Base-by-base conservation (phyloP, 805 yeast species). In the Metschnikowia bowlesiae region DNA sequence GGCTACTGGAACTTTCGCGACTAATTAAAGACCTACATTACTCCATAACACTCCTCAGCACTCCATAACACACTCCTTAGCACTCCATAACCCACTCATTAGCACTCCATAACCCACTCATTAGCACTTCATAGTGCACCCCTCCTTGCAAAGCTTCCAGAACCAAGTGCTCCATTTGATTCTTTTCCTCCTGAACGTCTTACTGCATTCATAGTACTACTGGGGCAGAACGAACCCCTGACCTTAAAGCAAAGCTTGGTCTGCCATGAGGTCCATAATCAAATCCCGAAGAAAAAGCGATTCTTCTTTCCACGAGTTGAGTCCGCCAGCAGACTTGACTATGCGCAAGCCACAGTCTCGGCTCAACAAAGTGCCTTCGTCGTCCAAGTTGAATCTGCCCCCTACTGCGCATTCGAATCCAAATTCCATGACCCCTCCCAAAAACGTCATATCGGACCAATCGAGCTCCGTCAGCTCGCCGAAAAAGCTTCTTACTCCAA, bases 401-500 rank as follows among this genome's bases (percentile, higher is more conserved):
- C 42, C 48, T 29, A 37, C 48, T 18, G 8, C n/a, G 4, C 30
- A 37, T 16, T 10, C 42, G n/a, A 18, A 14, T 8, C 37, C 35
- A 10, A 18, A 34, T 39, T 39, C n/a, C 31, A 34, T 50, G 40
- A 41, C 53, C 7, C 53, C 61, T 1, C 60, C 61, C 8, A 53
- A 47, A 46, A 36, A 36, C 16, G 46, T 45, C 9, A n/a, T 48
- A 10, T 48, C 49, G 6, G 30, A 38, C 30, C 51, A 47, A 10
- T 52, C 37, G 36, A 46, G 51, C 32, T 22, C 59, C 9, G 39
- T 48, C 39, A 53, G 54, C 48, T 65, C 74, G 6, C 75, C 75
- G 29, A 70, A 70, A 53, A 70, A 70, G 54, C 57, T 70, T 32
- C 56, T 70, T 32, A 64, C 70, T 1, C 75, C 75, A 1, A 70